Evolutionary conservation across 2,329 filamentous ascomycete species (phyloP).

Genomic region (Elsinoe australis): DNA sequence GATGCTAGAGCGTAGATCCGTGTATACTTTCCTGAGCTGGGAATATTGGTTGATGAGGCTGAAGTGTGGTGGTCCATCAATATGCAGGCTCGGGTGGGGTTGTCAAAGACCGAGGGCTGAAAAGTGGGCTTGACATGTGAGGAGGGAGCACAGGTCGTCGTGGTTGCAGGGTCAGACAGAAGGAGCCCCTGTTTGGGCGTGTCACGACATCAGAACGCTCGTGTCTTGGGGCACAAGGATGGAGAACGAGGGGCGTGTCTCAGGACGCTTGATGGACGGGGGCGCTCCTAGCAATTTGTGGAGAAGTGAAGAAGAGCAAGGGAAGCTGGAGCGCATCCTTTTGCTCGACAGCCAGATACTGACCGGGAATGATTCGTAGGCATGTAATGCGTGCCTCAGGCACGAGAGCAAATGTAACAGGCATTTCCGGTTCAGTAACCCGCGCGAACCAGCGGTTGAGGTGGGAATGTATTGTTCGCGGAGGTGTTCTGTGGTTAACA

Average conservation of each 20-base stretch:
- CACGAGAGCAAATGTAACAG: conserved; percentile 3
- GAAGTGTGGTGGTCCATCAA: neutral
- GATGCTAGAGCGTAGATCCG: neutral
- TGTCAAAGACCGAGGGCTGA: neutral
- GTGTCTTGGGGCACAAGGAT: conserved; percentile 8
- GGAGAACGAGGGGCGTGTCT: neutral
- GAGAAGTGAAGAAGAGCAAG: neutral
- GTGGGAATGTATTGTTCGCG: neutral
- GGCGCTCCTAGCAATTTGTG: conserved; percentile 2
- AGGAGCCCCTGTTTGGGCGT: conserved; percentile 8
- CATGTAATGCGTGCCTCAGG: conserved; percentile 1
- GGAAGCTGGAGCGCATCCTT: too few relatives aligned
- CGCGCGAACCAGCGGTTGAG: conserved; percentile 1
- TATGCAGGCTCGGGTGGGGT: neutral
- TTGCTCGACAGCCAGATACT: neutral
- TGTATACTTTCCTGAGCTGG: neutral
- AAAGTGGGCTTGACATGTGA: conserved; percentile 11
- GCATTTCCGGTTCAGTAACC: neutral
- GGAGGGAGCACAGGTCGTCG: neutral
- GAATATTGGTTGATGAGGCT: conserved; percentile 3
- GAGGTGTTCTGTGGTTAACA: conserved; percentile 8
- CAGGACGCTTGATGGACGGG: neutral
- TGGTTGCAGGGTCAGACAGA: conserved; percentile 12
- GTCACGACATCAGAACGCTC: conserved; percentile 8
- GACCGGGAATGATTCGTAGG: conserved; percentile 1